phyloP scores from a whole-genome alignment of 2,329 filamentous ascomycete genomes.

The Neonectria coccinea region DNA sequence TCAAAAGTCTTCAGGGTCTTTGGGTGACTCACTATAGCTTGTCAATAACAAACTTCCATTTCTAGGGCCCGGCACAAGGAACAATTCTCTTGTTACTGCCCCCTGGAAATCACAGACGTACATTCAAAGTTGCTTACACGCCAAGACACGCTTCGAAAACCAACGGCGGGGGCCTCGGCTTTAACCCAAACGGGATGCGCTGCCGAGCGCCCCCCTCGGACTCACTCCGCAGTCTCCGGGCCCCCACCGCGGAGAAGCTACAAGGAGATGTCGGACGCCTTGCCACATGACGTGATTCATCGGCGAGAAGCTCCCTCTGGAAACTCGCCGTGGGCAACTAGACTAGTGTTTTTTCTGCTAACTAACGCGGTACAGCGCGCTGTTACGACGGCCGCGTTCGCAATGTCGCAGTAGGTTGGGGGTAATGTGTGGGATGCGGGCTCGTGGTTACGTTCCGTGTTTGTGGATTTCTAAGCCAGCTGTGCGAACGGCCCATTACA shows the following conservation, averaged over 20 bases:
- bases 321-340: neutral
- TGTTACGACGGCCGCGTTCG: neutral
- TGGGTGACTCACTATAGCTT: too few relatives aligned
- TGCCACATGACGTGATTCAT: neutral
- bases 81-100: neutral
- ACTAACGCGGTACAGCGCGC: neutral
- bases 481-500: neutral
- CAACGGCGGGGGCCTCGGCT: neutral
- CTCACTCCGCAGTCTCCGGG: neutral
- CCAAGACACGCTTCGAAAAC: neutral
- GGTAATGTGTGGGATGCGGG: neutral
- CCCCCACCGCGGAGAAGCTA: neutral
- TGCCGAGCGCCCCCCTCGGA: neutral
- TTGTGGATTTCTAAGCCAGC: constrained; percentile 1
- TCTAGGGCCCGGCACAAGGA: too few relatives aligned
- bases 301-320: neutral
- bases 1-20: too few relatives aligned
- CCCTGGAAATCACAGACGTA: neutral
- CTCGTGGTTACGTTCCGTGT: neutral
- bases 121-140: neutral
- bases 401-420: neutral
- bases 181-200: neutral
- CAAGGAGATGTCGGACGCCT: neutral
- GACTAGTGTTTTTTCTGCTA: neutral
- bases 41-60: too few relatives aligned